These are phyloP conservation scores for Russula sp. DNA, from an alignment of 768 basidiomycete species.

Conservation along the genomic window DNA sequence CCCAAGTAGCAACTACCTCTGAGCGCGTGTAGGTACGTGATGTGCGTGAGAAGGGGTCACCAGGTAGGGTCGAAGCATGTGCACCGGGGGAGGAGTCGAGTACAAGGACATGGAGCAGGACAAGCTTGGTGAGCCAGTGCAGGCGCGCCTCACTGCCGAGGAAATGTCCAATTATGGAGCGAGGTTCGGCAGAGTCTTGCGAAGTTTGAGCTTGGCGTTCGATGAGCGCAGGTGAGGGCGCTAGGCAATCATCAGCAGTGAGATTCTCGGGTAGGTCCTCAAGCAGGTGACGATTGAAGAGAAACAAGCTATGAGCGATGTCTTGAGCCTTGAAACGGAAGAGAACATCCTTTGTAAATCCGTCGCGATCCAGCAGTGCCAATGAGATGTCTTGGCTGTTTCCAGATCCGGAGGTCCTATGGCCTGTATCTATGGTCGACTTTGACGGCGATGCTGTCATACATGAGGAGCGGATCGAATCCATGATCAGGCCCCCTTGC, in stretches of 20 bases:
- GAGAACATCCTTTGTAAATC: constrained; percentile 62
- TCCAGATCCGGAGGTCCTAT: constrained; percentile 21
- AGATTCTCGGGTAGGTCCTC: constrained; percentile 48
- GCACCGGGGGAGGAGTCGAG: constrained; percentile 42
- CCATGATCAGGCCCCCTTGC: constrained; percentile 7
- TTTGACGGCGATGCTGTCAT: constrained; percentile 4
- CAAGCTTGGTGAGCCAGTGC: constrained; percentile 75
- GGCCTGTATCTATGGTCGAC: constrained; percentile 24
- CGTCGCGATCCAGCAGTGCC: constrained; percentile 52
- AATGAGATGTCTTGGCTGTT: constrained; percentile 35
- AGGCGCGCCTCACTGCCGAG: constrained; percentile 67
- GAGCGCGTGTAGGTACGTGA: constrained; percentile 66
- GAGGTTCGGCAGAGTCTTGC: neutral
- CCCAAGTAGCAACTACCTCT: constrained; percentile 69
- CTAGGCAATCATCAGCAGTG: constrained; percentile 36
- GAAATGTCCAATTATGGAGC: constrained; percentile 32
- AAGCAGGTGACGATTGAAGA: constrained; percentile 50
- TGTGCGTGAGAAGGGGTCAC: constrained; percentile 31
- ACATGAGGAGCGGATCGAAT: neutral
- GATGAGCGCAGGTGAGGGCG: constrained; percentile 8
- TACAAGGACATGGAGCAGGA: constrained; percentile 65
- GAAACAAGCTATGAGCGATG: constrained; percentile 56
- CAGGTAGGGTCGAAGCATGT: constrained; percentile 30
- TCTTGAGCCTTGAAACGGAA: constrained; percentile 54
- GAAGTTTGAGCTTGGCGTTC: constrained; percentile 5